Evolutionary conservation across 1,284 basidiomycete genomes (phyloP).

Genomic region (Ceratorhiza oryzae-sativae): DNA sequence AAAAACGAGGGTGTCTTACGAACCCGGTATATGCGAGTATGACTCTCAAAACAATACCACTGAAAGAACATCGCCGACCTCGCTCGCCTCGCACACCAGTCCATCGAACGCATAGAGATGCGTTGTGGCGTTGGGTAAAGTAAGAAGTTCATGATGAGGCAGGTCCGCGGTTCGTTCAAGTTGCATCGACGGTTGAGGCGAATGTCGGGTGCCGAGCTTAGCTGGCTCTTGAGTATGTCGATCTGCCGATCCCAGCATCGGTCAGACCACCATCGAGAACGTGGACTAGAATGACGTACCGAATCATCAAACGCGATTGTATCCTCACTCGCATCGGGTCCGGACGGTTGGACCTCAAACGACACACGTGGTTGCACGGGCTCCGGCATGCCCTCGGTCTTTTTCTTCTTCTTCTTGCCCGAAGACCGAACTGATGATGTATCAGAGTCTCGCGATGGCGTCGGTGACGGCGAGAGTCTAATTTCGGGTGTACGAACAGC

Average conservation of each 20-base stretch:
- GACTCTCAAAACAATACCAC: slow-evolving; percentile 61
- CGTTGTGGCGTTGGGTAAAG: slow-evolving; percentile 73
- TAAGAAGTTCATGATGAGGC: slow-evolving; percentile 61
- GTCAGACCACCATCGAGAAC: background rate
- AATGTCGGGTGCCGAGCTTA: slow-evolving; percentile 61
- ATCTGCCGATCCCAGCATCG: slow-evolving; percentile 66
- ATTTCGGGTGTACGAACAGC: slow-evolving; percentile 20
- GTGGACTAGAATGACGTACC: slow-evolving; percentile 10
- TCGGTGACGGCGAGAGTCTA: slow-evolving; percentile 16
- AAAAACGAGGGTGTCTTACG: background rate
- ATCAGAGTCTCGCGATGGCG: slow-evolving; percentile 3
- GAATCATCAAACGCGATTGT: background rate
- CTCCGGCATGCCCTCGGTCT: background rate
- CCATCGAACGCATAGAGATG: slow-evolving; percentile 81
- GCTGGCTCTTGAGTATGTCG: slow-evolving; percentile 60
- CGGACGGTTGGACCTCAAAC: slow-evolving; percentile 3
- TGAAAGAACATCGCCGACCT: slow-evolving; percentile 74
- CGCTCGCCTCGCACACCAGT: slow-evolving; percentile 79
- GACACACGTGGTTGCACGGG: background rate
- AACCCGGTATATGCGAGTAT: background rate
- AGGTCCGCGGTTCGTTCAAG: slow-evolving; percentile 81
- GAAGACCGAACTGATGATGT: background rate
- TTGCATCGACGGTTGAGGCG: slow-evolving; percentile 81
- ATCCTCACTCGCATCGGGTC: slow-evolving; percentile 24
- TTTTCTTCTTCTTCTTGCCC: slow-evolving; percentile 32